Evolutionary conservation across 352 stramenopile species (phyloP).

Genomic region (Globisporangium paroecandrum): DNA sequence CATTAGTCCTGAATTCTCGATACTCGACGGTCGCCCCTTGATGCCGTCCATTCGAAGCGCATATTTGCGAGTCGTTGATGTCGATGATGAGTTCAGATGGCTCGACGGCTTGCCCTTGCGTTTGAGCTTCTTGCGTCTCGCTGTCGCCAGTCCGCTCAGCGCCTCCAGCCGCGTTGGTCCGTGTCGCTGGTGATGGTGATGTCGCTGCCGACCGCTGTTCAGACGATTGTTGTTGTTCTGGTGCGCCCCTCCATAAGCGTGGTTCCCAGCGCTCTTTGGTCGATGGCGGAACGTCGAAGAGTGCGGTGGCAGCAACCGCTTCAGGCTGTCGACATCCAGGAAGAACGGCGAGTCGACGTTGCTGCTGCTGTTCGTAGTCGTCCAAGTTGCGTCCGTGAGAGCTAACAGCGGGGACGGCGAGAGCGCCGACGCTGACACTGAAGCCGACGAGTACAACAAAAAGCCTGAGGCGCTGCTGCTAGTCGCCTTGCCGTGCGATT

Average conservation of each 20-base stretch:
- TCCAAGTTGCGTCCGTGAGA: background rate
- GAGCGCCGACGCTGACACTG: background rate
- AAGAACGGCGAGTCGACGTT: slow-evolving; percentile 47
- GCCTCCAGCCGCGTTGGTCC: slow-evolving; percentile 41
- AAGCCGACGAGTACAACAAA: slow-evolving; percentile 12
- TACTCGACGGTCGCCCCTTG: slow-evolving; percentile 26
- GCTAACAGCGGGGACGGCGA: background rate
- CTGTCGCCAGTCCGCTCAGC: slow-evolving; percentile 19
- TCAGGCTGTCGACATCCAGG: slow-evolving; percentile 60
- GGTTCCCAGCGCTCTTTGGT: slow-evolving; percentile 10
- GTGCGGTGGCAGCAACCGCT: slow-evolving; percentile 42
- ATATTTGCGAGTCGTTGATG: slow-evolving; percentile 34
- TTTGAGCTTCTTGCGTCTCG: slow-evolving; percentile 14
- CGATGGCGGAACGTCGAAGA: slow-evolving; percentile 19
- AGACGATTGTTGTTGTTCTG: slow-evolving; percentile 16
- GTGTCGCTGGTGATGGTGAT: slow-evolving; percentile 18
- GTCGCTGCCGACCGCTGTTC: background rate
- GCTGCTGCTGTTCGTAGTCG: slow-evolving; percentile 15
- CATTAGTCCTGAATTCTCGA: slow-evolving; percentile 8
- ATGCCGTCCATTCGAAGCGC: slow-evolving; percentile 40
- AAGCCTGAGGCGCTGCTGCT: background rate
- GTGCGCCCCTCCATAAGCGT: slow-evolving; percentile 12
- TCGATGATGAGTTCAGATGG: slow-evolving; percentile 5
- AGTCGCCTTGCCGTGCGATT: background rate
- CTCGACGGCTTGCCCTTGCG: slow-evolving; percentile 8